Base-by-base conservation (phyloP, 371 early-diverging fungal genomes). In the Mucor piriformis region DNA sequence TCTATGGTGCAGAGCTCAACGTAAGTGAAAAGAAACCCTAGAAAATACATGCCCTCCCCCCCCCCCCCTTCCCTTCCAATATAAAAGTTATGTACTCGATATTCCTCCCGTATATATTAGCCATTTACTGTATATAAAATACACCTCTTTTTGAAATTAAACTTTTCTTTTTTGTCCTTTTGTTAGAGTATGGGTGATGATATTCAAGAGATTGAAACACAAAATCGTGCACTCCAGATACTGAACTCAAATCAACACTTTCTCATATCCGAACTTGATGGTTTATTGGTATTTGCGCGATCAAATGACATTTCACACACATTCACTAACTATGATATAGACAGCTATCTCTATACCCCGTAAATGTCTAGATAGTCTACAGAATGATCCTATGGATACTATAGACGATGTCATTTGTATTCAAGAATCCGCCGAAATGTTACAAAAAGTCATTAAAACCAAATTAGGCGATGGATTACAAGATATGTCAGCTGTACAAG, bases 161-260 rank as follows among this genome's bases (percentile, higher is more conserved):
- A 46, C 29, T 18, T 42, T 20, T 35, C 23, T 34, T 50, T 33
- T 25, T 18, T 54, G 6, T 35, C 11, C 33, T 43, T 54, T 25
- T 54, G 37, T 29, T 29, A 92, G 91, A 83, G 87, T 51, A 95
- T 96, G 93, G 96, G 94, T 24, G 92, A 94, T 70, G 96, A 95
- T 74, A 94, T 96, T 54, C 92, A 91, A 72, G 92, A 94, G 60
- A 95, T 97, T 57, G 95, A 96, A 76, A 81, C 89, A 12, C 88
- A 91, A 66, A 96, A 96, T 72, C 90, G 95, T 54, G 90, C 87
- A 29, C 83, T 97, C 61, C 95, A 96, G 70, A 83, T 93, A 20
- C 86, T 92, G 44, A 90, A 93, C 8, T 75, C 81, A 18, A 97
- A 96, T 67, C 96, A 96, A 59, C 87, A 91, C 32, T 78, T 76